These are phyloP conservation scores for Mortierella sp. DNA, from an alignment of 371 early-diverging fungal genomes.

Conservation along the genomic window DNA sequence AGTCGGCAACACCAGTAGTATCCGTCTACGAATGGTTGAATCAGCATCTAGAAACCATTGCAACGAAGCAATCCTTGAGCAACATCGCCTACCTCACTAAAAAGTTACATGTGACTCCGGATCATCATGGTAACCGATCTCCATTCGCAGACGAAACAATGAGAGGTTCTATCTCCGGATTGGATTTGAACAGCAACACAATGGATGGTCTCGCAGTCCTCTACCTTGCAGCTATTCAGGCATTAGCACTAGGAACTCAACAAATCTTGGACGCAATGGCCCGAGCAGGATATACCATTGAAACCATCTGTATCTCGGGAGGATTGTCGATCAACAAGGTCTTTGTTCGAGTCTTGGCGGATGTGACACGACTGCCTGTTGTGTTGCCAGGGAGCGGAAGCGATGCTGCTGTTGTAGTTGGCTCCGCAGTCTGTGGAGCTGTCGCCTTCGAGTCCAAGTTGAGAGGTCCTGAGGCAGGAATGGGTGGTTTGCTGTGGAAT, in stretches of 20 bases:
- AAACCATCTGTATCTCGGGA: slow-evolving; percentile 73
- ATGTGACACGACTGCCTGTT: slow-evolving; percentile 66
- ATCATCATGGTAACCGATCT: slow-evolving; percentile 83
- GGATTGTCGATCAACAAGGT: slow-evolving; percentile 73
- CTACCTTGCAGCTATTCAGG: slow-evolving; percentile 74
- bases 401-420: slow-evolving; percentile 76
- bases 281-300: slow-evolving; percentile 64
- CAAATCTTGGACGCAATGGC: slow-evolving; percentile 70
- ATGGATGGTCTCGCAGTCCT: slow-evolving; percentile 66
- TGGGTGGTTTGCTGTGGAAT: slow-evolving; percentile 58
- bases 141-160: slow-evolving; percentile 76
- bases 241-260: slow-evolving; percentile 71
- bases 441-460: slow-evolving; percentile 59
- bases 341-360: slow-evolving; percentile 71
- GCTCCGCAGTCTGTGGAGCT: slow-evolving; percentile 76
- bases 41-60: slow-evolving; percentile 52
- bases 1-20: slow-evolving; percentile 23
- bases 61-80: slow-evolving; percentile 28
- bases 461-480: slow-evolving; percentile 17
- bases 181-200: slow-evolving; percentile 62
- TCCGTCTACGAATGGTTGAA: slow-evolving; percentile 65
- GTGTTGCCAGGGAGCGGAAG: slow-evolving; percentile 64
- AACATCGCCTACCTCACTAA: slow-evolving; percentile 60
- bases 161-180: slow-evolving; percentile 71
- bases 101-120: slow-evolving; percentile 75